Base-by-base conservation (phyloP, 805 yeast species). In the Yarrowia phangngaensis region DNA sequence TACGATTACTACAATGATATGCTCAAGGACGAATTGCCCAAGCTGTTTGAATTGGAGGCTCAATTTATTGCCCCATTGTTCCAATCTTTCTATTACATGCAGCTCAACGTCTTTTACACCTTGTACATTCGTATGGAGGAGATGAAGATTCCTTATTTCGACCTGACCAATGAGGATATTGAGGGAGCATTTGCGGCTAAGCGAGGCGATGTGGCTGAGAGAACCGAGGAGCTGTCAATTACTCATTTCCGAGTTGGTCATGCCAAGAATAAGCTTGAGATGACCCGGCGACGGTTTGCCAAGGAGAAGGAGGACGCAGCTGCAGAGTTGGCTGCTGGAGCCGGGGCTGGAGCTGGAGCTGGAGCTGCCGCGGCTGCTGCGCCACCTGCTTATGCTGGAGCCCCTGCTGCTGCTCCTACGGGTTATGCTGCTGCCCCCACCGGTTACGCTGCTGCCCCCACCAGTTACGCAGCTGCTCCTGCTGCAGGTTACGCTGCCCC, bases 51-150 rank as follows among this genome's bases (percentile, higher is more conserved):
- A 59, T 72, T 92, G 67, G 96, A 92, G 66, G 84, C 88, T 4
- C 92, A 88, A 60, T 87, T 92, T 63, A 89, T 92, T 63, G 82
- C 80, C 62, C 98, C 98, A 14, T 72, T 92, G 59, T 92, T 92
- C 69, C 92, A 90, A 59, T 82, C 94, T 50, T 82, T 92, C 66
- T 92, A 92, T 69, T 92, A 80, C 73, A 92, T 92, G 97, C 98
- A 92, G 71, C 76, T 92, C 71, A 92, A 92, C 70, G 87, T 92
- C 51, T 92, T 89, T 67, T 92, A 92, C 74, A 88, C 96, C 1
- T 72, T 92, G 54, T 89, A 85, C 71, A 82, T 76, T 62, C 78
- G 84, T 59, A 85, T 90, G 86, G 95, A 90, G 68, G 95, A 86
- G 63, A 80, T 90, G 84, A 88, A 92, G 70, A 92, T 92, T 56